Evolutionary conservation across 169 alveolate species (phyloP).

Genomic region (Cyclospora cayetanensis): DNA sequence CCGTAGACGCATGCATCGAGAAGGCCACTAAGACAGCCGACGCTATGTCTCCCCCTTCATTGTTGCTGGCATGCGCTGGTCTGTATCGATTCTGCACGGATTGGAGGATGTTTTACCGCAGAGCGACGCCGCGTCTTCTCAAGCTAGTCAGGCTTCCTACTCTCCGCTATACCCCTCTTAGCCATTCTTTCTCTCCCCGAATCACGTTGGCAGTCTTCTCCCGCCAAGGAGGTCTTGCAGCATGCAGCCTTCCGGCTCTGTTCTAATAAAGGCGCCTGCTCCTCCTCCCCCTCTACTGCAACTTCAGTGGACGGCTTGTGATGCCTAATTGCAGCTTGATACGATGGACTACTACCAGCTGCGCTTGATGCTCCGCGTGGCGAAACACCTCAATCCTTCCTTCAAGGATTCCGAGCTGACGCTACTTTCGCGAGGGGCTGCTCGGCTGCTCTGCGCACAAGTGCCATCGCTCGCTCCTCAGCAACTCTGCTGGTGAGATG

Average conservation of each 20-base stretch:
- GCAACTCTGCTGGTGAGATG: constrained; percentile 32
- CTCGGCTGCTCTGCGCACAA: background rate
- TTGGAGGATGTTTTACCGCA: background rate
- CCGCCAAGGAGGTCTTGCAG: no score
- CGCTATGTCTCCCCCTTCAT: background rate
- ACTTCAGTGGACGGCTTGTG: background rate
- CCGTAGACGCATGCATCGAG: constrained; percentile 1
- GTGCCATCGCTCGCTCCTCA: background rate
- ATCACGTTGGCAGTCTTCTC: no score
- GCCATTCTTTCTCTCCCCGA: no score
- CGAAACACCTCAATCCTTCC: constrained; percentile 4
- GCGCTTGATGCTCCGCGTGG: constrained; percentile 29
- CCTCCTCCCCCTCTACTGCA: no score
- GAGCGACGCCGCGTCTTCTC: constrained; percentile 32
- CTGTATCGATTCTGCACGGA: constrained; percentile 39
- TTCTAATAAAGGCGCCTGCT: background rate
- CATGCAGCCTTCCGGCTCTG: no score
- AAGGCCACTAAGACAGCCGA: background rate
- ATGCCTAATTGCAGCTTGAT: background rate
- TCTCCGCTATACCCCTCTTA: no score
- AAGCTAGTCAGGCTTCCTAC: background rate
- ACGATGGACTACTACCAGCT: constrained; percentile 23
- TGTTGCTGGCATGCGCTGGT: constrained; percentile 41
- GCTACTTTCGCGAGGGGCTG: background rate
- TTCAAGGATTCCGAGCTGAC: background rate